Evolutionary conservation across 805 yeast species (phyloP).

Genomic region (Sugiyamaella smithiae): DNA sequence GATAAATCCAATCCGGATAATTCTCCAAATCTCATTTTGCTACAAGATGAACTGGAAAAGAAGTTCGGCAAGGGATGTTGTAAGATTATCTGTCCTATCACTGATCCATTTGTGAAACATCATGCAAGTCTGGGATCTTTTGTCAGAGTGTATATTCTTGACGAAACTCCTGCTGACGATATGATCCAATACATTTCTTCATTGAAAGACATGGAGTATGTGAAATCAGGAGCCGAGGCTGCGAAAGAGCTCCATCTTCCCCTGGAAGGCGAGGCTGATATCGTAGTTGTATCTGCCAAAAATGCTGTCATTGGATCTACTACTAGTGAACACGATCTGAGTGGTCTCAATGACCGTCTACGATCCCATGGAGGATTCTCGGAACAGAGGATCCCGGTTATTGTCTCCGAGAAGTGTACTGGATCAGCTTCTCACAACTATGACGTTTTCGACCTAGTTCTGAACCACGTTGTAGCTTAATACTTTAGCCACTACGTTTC

Average conservation of each 20-base stretch:
- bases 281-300: constrained; percentile 5
- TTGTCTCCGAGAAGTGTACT: constrained; percentile 5
- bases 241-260: constrained; percentile 4
- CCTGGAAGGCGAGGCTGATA: constrained; percentile 8
- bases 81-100: neutral
- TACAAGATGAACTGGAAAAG: constrained; percentile 12
- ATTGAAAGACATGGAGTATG: constrained; percentile 3
- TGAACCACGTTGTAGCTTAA: neutral
- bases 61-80: constrained; percentile 6
- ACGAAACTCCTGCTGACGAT: neutral
- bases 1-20: constrained; percentile 12
- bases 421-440: neutral
- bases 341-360: constrained; percentile 1
- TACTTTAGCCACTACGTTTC: neutral
- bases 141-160: constrained; percentile 3
- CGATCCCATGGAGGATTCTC: constrained; percentile 12
- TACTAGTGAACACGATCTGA: constrained; percentile 4
- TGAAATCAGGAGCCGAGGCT: constrained; percentile 3
- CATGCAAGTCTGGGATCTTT: constrained; percentile 11
- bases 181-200: neutral
- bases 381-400: constrained; percentile 8
- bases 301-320: constrained; percentile 8
- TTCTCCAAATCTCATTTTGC: constrained; percentile 8
- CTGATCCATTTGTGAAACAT: constrained; percentile 12
- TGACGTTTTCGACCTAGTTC: neutral